A percentile compares a stretch with the other conserved stretches of the same genome.
These are phyloP conservation scores for Rhodamnia rubescens DNA, from an alignment of 345 rosid species.

Conservation along the genomic window DNA sequence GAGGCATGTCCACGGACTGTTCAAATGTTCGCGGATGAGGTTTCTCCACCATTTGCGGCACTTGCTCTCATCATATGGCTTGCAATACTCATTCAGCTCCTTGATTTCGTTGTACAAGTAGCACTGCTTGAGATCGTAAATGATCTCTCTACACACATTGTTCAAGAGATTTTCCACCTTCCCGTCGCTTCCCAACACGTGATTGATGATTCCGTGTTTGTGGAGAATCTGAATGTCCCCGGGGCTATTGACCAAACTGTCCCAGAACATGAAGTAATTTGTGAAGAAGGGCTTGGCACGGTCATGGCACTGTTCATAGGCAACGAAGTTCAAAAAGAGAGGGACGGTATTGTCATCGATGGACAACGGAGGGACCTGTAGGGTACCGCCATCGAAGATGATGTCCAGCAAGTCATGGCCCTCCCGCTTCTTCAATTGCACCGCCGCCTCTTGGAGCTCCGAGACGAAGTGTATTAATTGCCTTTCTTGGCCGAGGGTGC, in stretches of 20 bases:
- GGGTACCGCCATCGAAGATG: neutral
- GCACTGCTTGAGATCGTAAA: neutral
- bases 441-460: neutral
- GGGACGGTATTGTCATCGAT: constrained; percentile 2
- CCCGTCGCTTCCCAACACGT: constrained; percentile 1
- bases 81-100: neutral
- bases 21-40: neutral
- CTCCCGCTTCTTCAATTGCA: neutral
- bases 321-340: constrained; percentile 4
- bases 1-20: constrained; percentile 4
- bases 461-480: constrained; percentile 2
- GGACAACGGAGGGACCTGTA: neutral
- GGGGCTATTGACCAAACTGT: neutral
- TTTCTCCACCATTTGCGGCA: constrained; percentile 1
- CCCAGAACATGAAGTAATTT: constrained; percentile 6
- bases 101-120: neutral
- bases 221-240: constrained; percentile 5
- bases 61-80: neutral
- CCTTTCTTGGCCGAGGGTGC: neutral
- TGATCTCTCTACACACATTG: constrained; percentile 1
- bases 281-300: constrained; percentile 2
- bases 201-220: constrained; percentile 2
- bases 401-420: neutral
- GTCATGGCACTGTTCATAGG: constrained; percentile 5
- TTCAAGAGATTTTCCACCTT: constrained; percentile 1